Evolutionary conservation across 2,329 filamentous ascomycete genomes (phyloP).

Genomic region (Ophiostoma montium): DNA sequence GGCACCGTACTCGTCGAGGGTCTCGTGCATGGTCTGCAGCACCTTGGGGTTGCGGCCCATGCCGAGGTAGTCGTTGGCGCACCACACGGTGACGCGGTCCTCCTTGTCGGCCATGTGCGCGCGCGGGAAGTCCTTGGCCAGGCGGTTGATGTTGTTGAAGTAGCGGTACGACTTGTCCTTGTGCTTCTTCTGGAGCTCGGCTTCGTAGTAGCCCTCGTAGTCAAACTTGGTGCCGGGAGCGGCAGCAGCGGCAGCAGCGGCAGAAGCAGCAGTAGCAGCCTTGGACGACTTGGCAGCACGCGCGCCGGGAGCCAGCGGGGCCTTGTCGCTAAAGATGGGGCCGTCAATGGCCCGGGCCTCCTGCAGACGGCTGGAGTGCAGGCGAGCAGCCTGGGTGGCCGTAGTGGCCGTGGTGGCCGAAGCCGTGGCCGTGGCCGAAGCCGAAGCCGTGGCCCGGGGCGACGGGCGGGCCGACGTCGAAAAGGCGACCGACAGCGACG

Average conservation of each 20-base stretch:
- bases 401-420: neutral
- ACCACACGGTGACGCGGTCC: slow-evolving; percentile 93
- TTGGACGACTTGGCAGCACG: slow-evolving; percentile 9
- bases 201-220: slow-evolving; percentile 79
- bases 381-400: slow-evolving; percentile 32
- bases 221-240: slow-evolving; percentile 56
- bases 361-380: slow-evolving; percentile 69
- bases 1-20: slow-evolving; percentile 84
- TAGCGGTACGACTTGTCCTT: slow-evolving; percentile 99
- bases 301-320: slow-evolving; percentile 22
- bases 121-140: slow-evolving; percentile 89
- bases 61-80: slow-evolving; percentile 95
- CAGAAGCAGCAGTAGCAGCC: too few species aligned
- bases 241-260: too few species aligned
- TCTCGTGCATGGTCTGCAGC: slow-evolving; percentile 83
- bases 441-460: slow-evolving; percentile 13
- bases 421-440: neutral
- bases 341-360: slow-evolving; percentile 66
- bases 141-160: slow-evolving; percentile 99
- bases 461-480: slow-evolving; percentile 7
- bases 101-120: slow-evolving; percentile 77
- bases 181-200: slow-evolving; percentile 94
- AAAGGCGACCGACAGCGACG: slow-evolving; percentile 11
- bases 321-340: slow-evolving; percentile 12
- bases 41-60: slow-evolving; percentile 90